Conservation (phyloP, 2,329 filamentous ascomycete species). For the Plectosphaerella cucumerina region DNA sequence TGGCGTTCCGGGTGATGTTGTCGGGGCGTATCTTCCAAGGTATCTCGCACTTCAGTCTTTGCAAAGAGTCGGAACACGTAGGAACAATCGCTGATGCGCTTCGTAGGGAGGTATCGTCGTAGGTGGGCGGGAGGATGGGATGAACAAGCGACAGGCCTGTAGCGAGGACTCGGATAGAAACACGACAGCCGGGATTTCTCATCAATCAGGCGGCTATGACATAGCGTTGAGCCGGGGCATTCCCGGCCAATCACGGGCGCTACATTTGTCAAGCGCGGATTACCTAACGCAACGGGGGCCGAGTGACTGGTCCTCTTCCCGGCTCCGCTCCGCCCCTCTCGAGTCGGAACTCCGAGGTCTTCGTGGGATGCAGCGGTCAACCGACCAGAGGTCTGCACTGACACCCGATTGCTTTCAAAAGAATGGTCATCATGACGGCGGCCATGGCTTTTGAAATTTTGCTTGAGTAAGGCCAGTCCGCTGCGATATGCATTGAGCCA, state of each 20-base stretch:
- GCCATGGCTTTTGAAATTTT: background rate
- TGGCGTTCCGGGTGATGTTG: background rate
- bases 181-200: conserved; percentile 3
- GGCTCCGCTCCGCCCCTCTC: background rate
- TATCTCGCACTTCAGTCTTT: no score
- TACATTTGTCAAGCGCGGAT: background rate
- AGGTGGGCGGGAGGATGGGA: conserved; percentile 1
- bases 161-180: background rate
- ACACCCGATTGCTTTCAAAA: background rate
- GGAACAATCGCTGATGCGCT: no score
- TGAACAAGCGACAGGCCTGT: background rate
- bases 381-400: no score
- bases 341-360: background rate
- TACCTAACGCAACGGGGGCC: no score
- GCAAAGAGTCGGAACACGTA: no score
- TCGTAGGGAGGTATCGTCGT: background rate
- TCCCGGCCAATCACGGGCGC: conserved; percentile 8
- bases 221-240: background rate
- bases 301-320: background rate
- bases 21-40: no score
- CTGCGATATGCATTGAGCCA: background rate
- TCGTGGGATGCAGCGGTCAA: no score
- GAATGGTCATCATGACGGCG: no score
- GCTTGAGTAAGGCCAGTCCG: no score
- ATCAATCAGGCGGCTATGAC: conserved; percentile 12